Conservation (phyloP, 139 green algal genomes). For the Chlamydomonas sphaeroides region DNA sequence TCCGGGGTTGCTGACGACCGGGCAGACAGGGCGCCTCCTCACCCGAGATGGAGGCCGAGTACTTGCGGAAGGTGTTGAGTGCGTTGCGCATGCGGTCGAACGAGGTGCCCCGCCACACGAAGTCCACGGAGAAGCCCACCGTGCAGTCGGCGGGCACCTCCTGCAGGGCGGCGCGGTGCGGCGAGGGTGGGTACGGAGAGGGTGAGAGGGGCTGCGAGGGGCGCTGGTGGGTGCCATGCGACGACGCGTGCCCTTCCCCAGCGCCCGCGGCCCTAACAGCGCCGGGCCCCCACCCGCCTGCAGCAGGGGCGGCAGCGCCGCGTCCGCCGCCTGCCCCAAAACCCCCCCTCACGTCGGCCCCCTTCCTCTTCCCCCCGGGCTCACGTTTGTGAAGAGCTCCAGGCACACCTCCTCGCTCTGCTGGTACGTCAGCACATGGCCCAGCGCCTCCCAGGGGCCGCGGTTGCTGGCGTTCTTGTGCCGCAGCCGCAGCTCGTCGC, state of each 20-base stretch:
- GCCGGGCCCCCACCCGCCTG: too few species aligned
- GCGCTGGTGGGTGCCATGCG: too few species aligned
- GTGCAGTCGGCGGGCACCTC: conserved; percentile 78
- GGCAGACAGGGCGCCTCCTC: too few species aligned
- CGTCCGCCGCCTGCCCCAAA: too few species aligned
- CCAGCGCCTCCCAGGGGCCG: conserved; percentile 77
- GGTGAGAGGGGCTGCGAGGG: too few species aligned
- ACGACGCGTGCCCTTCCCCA: too few species aligned
- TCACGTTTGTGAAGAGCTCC: conserved; percentile 76
- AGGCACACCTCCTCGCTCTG: conserved; percentile 84
- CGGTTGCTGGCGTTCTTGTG: conserved; percentile 71
- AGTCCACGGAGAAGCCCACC: conserved; percentile 89
- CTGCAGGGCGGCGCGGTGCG: too few species aligned
- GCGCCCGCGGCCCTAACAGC: too few species aligned
- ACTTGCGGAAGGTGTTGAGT: conserved; percentile 87
- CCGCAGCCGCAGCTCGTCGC: conserved; percentile 92
- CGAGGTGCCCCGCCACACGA: conserved; percentile 92
- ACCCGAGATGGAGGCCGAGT: conserved; percentile 84
- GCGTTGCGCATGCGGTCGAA: conserved; percentile 95
- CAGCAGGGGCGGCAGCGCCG: too few species aligned
- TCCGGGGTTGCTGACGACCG: too few species aligned
- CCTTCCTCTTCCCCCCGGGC: neutral
- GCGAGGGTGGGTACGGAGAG: neutral
- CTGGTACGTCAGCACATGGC: conserved; percentile 83
- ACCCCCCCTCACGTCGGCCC: too few species aligned